phyloP scores from a whole-genome alignment of 1,139 yeast species.

The Eremothecium cymbalariae region DNA sequence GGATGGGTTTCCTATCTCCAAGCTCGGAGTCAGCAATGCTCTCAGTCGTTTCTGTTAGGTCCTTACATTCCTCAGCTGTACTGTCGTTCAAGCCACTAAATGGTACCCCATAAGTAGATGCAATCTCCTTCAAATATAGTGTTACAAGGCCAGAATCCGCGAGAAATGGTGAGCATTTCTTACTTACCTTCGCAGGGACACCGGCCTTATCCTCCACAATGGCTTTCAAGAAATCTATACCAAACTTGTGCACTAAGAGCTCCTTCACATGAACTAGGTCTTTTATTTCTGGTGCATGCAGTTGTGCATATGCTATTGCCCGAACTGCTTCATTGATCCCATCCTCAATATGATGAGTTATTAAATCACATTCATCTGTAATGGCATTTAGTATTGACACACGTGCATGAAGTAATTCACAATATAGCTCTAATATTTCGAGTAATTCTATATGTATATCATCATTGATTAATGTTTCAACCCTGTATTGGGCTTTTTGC shows the following conservation, averaged over 20 bases:
- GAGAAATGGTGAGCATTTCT: conserved; percentile 57
- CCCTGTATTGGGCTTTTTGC: conserved; percentile 75
- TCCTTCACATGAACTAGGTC: conserved; percentile 61
- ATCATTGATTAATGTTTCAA: conserved; percentile 77
- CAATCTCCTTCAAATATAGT: conserved; percentile 70
- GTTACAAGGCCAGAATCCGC: conserved; percentile 61
- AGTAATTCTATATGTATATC: conserved; percentile 76
- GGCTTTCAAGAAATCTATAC: conserved; percentile 51
- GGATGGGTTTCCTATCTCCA: conserved; percentile 27
- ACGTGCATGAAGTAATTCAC: conserved; percentile 76
- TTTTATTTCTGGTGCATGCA: conserved; percentile 60
- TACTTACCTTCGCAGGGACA: conserved; percentile 57
- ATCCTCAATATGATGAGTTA: conserved; percentile 26
- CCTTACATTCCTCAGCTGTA: conserved; percentile 27
- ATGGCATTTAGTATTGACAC: conserved; percentile 41
- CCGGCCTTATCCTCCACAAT: conserved; percentile 53
- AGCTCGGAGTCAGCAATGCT: conserved; percentile 18
- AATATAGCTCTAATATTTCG: conserved; percentile 73
- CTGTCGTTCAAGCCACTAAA: conserved; percentile 49
- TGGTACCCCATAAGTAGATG: conserved; percentile 69
- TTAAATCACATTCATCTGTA: conserved; percentile 29
- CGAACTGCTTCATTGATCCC: conserved; percentile 58
- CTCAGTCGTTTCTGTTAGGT: conserved; percentile 26
- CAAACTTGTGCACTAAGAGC: conserved; percentile 53
- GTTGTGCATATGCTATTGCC: conserved; percentile 61